Percentiles rank a stretch among this genome's conserved stretches.
These are phyloP conservation scores for Lipomyces kockii DNA, from an alignment of 805 yeast species.

Conservation along the genomic window DNA sequence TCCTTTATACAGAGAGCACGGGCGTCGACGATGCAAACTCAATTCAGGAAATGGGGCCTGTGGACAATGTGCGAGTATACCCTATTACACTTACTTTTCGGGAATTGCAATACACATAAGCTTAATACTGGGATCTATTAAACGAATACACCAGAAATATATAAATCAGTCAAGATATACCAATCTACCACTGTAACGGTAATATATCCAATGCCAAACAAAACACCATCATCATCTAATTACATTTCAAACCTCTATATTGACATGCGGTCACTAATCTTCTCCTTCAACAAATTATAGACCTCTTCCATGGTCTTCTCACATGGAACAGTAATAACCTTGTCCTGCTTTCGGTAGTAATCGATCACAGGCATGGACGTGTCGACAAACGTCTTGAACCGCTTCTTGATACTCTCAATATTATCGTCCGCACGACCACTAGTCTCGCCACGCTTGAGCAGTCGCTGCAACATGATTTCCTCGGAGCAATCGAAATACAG, in stretches of 20 bases:
- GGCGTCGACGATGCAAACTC: not conserved
- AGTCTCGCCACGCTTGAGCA: slow-evolving; percentile 89
- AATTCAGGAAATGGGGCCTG: not conserved
- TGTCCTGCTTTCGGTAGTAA: slow-evolving; percentile 57
- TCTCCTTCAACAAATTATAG: slow-evolving; percentile 66
- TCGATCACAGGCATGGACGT: slow-evolving; percentile 95
- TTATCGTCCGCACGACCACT: slow-evolving; percentile 95
- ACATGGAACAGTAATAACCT: slow-evolving; percentile 79
- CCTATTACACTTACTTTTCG: too few relatives aligned
- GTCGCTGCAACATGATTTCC: slow-evolving; percentile 82
- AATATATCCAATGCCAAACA: not conserved
- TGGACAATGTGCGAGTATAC: not conserved
- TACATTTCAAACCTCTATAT: not conserved
- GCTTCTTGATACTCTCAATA: slow-evolving; percentile 83
- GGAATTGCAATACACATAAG: not conserved
- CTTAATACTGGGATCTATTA: not conserved
- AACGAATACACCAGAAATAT: too few relatives aligned
- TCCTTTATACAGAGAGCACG: not conserved
- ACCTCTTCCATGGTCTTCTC: slow-evolving; percentile 79
- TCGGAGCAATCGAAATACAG: slow-evolving; percentile 62
- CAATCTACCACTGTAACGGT: not conserved
- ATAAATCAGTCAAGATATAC: too few relatives aligned
- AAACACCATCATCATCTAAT: not conserved
- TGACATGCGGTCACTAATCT: slow-evolving; percentile 53
- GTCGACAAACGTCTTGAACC: slow-evolving; percentile 83